These are phyloP conservation scores for Petasospora rhodanensis DNA, from an alignment of 1,139 yeast species.

Conservation along the genomic window DNA sequence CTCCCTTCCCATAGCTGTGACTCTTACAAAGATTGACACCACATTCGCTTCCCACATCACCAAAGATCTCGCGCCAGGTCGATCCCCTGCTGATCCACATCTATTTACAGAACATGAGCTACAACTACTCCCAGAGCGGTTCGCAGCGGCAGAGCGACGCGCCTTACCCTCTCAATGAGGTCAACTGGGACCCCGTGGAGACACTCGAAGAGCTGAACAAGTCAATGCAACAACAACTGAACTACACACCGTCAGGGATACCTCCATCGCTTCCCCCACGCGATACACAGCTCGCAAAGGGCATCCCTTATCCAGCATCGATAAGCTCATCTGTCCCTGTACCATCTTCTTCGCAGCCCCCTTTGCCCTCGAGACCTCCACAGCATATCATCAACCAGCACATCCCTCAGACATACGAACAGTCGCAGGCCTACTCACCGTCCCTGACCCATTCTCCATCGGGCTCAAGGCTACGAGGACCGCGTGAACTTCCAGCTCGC, in stretches of 20 bases:
- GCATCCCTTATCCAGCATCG: too few species aligned
- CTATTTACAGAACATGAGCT: too few species aligned
- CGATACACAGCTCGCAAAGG: constrained; percentile 4
- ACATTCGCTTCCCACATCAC: too few species aligned
- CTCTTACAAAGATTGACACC: too few species aligned
- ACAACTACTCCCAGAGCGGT: too few species aligned
- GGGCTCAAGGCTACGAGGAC: constrained; percentile 15
- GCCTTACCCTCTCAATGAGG: constrained; percentile 11
- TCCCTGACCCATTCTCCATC: constrained; percentile 6
- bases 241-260: not conserved
- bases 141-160: constrained; percentile 1
- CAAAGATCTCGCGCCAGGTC: too few species aligned
- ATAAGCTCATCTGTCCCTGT: too few species aligned
- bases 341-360: too few species aligned
- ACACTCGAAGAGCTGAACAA: constrained; percentile 19
- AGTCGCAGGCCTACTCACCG: not conserved
- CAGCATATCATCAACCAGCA: constrained; percentile 20
- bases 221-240: constrained; percentile 7
- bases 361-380: constrained; percentile 21
- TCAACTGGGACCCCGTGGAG: constrained; percentile 20
- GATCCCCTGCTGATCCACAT: too few species aligned
- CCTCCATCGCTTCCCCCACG: constrained; percentile 1
- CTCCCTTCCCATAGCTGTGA: too few species aligned
- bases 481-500: constrained; percentile 18
- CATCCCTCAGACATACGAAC: constrained; percentile 4